phyloP scores from a whole-genome alignment of 441 rosid species.

The Euphorbia neoarborescens region DNA sequence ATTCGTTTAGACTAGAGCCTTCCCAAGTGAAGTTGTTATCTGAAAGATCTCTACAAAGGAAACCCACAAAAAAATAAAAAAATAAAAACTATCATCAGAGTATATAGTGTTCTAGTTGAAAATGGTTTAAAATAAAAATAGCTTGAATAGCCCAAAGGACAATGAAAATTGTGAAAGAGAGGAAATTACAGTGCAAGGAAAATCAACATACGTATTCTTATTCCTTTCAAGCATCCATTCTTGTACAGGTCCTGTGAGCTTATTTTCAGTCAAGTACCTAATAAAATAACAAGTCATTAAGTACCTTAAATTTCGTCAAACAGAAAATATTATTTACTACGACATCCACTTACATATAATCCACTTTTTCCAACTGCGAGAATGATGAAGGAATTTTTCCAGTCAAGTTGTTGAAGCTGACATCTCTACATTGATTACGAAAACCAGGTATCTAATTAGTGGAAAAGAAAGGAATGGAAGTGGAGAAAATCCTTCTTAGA shows the following conservation, averaged over 20 bases:
- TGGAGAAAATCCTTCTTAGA: not conserved
- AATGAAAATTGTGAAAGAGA: not conserved
- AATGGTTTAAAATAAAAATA: not conserved
- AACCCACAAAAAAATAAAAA: conserved; percentile 19
- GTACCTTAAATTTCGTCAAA: not conserved
- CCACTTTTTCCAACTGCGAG: conserved; percentile 36
- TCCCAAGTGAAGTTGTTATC: conserved; percentile 64
- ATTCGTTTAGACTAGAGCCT: conserved; percentile 43
- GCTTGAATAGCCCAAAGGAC: not conserved
- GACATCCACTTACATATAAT: conserved; percentile 58
- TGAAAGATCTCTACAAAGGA: conserved; percentile 65
- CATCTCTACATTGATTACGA: conserved; percentile 48
- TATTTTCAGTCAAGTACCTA: conserved; percentile 74
- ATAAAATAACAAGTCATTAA: conserved; percentile 11
- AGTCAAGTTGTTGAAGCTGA: conserved; percentile 65
- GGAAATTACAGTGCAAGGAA: conserved; percentile 7
- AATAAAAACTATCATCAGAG: conserved; percentile 9
- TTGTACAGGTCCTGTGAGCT: conserved; percentile 62
- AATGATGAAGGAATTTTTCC: conserved; percentile 65
- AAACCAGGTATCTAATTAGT: not conserved
- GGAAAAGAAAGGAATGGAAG: no score
- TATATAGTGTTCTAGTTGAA: not conserved
- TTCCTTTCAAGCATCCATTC: conserved; percentile 45
- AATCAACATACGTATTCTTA: conserved; percentile 53
- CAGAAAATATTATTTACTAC: not conserved